These are phyloP conservation scores for Xylaria polymorpha DNA, from an alignment of 2,329 filamentous ascomycete genomes.

Conservation along the genomic window DNA sequence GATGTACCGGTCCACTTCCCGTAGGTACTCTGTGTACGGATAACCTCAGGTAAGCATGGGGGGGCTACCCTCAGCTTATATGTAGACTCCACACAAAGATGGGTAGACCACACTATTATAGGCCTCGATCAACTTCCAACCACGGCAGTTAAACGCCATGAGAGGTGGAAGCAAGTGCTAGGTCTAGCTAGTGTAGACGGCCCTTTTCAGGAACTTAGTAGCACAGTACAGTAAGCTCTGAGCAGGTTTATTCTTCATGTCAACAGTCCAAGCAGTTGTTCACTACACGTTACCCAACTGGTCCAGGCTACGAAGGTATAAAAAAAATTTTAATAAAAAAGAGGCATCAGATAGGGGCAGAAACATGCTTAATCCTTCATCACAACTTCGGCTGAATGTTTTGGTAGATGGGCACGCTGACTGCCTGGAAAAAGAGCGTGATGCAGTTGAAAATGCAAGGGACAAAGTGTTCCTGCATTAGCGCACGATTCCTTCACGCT, in stretches of 20 bases:
- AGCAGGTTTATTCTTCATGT: background rate
- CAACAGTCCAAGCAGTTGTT: background rate
- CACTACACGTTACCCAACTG: background rate
- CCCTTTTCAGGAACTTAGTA: conserved; percentile 1
- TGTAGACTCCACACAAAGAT: conserved; percentile 24
- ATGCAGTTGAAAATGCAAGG: conserved; percentile 30
- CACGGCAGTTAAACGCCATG: conserved; percentile 11
- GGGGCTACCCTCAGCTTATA: too few species aligned
- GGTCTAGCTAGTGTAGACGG: background rate
- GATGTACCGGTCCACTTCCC: too few species aligned
- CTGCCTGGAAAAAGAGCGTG: background rate
- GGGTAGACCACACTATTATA: conserved; percentile 1
- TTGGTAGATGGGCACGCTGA: background rate
- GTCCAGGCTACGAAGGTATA: background rate
- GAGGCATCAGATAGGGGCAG: background rate
- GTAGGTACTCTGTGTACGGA: too few species aligned
- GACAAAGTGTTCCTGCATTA: conserved; percentile 49
- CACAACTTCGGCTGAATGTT: conserved; percentile 1
- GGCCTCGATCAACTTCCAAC: conserved; percentile 22
- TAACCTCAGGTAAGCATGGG: too few species aligned
- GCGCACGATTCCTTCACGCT: conserved; percentile 33
- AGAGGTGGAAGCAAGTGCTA: background rate
- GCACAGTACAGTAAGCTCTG: background rate
- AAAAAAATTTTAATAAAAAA: background rate
- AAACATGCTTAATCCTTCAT: conserved; percentile 2